phyloP scores from a whole-genome alignment of 768 basidiomycete species.

The Pholiota microspora region DNA sequence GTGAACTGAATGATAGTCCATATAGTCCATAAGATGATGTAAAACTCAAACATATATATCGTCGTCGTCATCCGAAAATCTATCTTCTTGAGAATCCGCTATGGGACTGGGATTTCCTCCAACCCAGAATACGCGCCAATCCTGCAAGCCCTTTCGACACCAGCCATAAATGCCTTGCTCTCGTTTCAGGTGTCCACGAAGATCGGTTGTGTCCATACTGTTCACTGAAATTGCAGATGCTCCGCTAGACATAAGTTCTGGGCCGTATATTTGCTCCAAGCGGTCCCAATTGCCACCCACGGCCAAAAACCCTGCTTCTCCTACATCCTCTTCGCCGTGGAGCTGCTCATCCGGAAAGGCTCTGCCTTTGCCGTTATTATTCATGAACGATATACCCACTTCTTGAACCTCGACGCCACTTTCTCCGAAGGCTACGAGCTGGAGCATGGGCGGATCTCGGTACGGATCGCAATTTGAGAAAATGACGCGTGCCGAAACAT shows the following conservation, averaged over 20 bases:
- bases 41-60: conserved; percentile 3
- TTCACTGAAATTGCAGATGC: conserved; percentile 43
- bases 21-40: conserved; percentile 4
- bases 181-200: conserved; percentile 40
- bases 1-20: not conserved
- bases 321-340: conserved; percentile 60
- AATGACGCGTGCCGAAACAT: conserved; percentile 50
- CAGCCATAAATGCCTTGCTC: conserved; percentile 78
- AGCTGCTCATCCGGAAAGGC: conserved; percentile 45
- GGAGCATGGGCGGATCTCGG: conserved; percentile 47
- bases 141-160: conserved; percentile 68
- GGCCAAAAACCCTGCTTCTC: conserved; percentile 59
- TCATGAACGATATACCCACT: conserved; percentile 50
- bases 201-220: conserved; percentile 53
- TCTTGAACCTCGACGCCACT: conserved; percentile 78
- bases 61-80: conserved; percentile 6
- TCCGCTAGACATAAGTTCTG: conserved; percentile 41
- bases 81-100: not conserved
- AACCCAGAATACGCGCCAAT: conserved; percentile 84
- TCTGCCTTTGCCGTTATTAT: conserved; percentile 49
- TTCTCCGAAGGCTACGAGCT: conserved; percentile 67
- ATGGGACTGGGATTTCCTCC: conserved; percentile 43
- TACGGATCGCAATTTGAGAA: conserved; percentile 24
- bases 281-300: conserved; percentile 52
- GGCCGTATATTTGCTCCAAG: conserved; percentile 32